A percentile compares a stretch with the other conserved stretches of the same genome.
Evolutionary conservation across 805 yeast genomes (phyloP).

Genomic region (Saccharomycopsis lassenensis): DNA sequence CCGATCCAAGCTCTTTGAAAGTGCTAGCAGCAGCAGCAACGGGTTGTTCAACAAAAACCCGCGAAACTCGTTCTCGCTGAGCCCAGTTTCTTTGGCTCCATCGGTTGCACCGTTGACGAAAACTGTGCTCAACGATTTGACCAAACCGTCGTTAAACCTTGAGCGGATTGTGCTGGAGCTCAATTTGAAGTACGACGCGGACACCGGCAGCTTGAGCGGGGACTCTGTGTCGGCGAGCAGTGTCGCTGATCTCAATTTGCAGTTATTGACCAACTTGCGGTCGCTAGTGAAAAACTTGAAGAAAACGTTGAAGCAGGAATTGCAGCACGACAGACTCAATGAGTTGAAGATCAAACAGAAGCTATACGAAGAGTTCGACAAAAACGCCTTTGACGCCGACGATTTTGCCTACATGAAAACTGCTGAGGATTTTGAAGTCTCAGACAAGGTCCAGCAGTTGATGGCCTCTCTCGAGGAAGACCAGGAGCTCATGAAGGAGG

Average conservation of each 20-base stretch:
- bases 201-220: constrained; percentile 53
- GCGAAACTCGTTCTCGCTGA: not conserved
- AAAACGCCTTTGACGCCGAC: constrained; percentile 6
- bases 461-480: constrained; percentile 2
- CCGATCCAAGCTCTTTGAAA: not conserved
- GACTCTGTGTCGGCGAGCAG: constrained; percentile 28
- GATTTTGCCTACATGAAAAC: constrained; percentile 9
- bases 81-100: not conserved
- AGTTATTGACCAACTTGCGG: constrained; percentile 11
- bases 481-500: constrained; percentile 1
- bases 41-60: not conserved
- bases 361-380: constrained; percentile 22
- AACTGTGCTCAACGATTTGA: not conserved
- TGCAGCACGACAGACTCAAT: constrained; percentile 10
- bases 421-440: constrained; percentile 9
- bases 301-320: constrained; percentile 6
- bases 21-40: constrained; percentile 1
- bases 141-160: constrained; percentile 31
- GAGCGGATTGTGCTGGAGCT: constrained; percentile 43
- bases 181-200: constrained; percentile 44
- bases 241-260: constrained; percentile 5
- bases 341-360: constrained; percentile 22
- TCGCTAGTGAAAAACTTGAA: constrained; percentile 7
- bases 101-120: not conserved
- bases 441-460: constrained; percentile 9